phyloP scores from a whole-genome alignment of 164 flowering plant species.

The Santalum album region DNA sequence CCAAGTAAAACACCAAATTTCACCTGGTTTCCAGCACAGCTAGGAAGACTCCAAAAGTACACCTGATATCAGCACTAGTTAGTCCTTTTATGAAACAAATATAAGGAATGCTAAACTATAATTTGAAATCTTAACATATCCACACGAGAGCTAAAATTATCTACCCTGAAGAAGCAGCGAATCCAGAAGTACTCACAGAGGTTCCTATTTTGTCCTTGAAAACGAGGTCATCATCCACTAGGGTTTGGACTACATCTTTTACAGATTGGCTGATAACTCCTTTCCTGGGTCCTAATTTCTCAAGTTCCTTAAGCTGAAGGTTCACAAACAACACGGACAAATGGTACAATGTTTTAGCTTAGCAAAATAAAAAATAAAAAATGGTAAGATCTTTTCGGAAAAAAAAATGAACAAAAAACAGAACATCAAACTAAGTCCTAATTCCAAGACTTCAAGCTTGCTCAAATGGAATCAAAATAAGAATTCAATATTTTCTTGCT shows the following conservation, averaged over 20 bases:
- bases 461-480: no score
- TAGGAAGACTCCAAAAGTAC: constrained; percentile 98
- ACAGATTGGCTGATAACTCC: constrained; percentile 94
- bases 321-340: background rate
- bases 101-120: background rate
- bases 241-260: constrained; percentile 92
- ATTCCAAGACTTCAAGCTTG: no score
- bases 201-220: constrained; percentile 93
- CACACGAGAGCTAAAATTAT: no score
- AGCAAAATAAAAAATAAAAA: background rate
- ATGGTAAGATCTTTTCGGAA: no score
- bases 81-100: constrained; percentile 3
- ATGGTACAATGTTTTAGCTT: no score
- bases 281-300: constrained; percentile 87
- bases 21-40: constrained; percentile 99
- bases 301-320: constrained; percentile 96
- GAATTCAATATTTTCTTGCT: no score
- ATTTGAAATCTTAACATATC: no score
- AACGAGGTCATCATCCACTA: constrained; percentile 96
- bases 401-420: no score
- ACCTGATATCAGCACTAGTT: constrained; percentile 36
- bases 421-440: no score
- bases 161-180: background rate
- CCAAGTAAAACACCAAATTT: background rate
- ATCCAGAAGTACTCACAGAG: constrained; percentile 50